Conservation (phyloP, 2,329 filamentous ascomycete species). For the Cercospora nicotianae region DNA sequence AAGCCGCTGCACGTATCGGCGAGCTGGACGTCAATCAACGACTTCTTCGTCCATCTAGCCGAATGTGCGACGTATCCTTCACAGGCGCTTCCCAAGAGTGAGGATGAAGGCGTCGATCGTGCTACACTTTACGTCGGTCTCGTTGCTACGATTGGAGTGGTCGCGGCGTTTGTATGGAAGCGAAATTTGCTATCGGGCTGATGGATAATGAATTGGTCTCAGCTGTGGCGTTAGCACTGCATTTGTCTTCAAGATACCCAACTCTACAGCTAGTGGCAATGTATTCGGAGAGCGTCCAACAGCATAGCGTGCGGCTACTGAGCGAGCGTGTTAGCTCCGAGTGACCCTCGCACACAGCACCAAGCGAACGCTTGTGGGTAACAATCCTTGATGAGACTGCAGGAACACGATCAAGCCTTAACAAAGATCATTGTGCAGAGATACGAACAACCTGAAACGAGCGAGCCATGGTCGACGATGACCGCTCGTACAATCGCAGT, state of each 20-base stretch:
- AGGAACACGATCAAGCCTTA: background rate
- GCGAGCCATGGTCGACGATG: background rate
- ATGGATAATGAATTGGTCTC: background rate
- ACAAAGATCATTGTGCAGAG: background rate
- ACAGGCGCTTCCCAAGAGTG: constrained; percentile 82
- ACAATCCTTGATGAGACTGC: background rate
- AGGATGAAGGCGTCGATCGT: constrained; percentile 79
- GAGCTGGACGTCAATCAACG: constrained; percentile 89
- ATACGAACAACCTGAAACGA: background rate
- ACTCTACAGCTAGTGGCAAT: constrained; percentile 10
- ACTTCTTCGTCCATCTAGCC: constrained; percentile 87
- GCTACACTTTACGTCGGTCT: constrained; percentile 83
- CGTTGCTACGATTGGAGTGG: constrained; percentile 65
- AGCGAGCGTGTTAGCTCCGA: background rate
- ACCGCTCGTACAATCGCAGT: background rate
- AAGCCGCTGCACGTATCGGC: constrained; percentile 92
- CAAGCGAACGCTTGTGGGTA: background rate
- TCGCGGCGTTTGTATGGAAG: constrained; percentile 60
- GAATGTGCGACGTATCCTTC: constrained; percentile 90
- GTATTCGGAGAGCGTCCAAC: background rate
- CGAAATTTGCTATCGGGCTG: constrained; percentile 37
- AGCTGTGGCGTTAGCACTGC: background rate
- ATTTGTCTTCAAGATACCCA: constrained; percentile 16
- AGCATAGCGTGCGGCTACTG: background rate
- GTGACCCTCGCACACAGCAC: background rate